A percentile compares a stretch with the other conserved stretches of the same genome.
Conservation (phyloP, 78 protist genomes). For the Dictyostelium firmibasis region DNA sequence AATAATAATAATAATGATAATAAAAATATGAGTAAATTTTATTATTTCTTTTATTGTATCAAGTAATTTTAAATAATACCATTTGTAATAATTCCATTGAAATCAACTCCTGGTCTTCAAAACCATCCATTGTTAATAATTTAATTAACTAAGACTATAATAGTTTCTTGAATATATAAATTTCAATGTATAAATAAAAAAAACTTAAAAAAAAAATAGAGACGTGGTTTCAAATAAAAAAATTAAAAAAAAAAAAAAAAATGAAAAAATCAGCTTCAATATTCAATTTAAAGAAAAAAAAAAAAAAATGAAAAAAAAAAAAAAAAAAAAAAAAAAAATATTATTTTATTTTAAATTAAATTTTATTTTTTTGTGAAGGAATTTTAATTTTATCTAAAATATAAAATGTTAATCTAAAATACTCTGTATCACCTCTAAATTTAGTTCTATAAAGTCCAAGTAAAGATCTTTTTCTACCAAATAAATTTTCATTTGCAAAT, state of each 20-base stretch:
- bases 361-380: no score
- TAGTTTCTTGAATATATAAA: neutral
- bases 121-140: neutral
- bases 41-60: neutral
- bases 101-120: neutral
- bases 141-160: neutral
- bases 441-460: no score
- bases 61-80: neutral
- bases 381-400: no score
- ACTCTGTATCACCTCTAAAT: no score
- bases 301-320: no score
- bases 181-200: neutral
- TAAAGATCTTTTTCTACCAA: no score
- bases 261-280: no score
- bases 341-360: no score
- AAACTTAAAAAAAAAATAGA: neutral
- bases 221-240: neutral
- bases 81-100: slow-evolving; percentile 9
- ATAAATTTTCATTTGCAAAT: no score
- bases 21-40: neutral
- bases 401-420: no score
- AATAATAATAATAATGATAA: neutral
- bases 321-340: no score
- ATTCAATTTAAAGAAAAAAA: no score
- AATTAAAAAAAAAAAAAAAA: neutral